Evolutionary conservation across 192 early-diverging fungal genomes (phyloP).

Genomic region (Cetraspora pellucida): DNA sequence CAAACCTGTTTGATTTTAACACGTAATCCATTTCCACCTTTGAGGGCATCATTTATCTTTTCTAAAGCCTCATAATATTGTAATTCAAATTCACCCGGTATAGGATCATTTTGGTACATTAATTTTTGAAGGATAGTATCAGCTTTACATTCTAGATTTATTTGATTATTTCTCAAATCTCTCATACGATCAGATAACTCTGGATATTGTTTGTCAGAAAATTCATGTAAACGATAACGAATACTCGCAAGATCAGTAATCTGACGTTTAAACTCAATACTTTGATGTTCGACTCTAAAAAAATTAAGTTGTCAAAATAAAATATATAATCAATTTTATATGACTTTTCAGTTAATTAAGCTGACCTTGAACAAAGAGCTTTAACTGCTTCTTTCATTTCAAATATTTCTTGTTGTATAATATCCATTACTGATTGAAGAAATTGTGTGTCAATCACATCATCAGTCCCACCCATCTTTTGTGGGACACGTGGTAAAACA

Average conservation of each 20-base stretch:
- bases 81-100: background rate
- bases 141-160: background rate
- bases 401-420: constrained; percentile 1
- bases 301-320: background rate
- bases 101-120: background rate
- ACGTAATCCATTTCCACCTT: background rate
- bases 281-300: background rate
- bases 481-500: background rate
- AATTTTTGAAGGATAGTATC: constrained; percentile 2
- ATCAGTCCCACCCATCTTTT: background rate
- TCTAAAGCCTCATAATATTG: background rate
- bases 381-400: background rate
- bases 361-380: background rate
- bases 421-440: constrained; percentile 2
- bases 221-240: background rate
- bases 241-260: background rate
- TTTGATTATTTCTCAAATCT: constrained; percentile 6
- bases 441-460: background rate
- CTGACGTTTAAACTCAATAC: constrained; percentile 3
- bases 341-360: background rate
- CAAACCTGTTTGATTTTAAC: constrained; percentile 7
- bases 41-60: background rate
- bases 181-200: background rate
- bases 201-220: background rate
- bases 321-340: background rate